phyloP scores from a whole-genome alignment of 2,329 filamentous ascomycete species.

The Nothopassalora personata region DNA sequence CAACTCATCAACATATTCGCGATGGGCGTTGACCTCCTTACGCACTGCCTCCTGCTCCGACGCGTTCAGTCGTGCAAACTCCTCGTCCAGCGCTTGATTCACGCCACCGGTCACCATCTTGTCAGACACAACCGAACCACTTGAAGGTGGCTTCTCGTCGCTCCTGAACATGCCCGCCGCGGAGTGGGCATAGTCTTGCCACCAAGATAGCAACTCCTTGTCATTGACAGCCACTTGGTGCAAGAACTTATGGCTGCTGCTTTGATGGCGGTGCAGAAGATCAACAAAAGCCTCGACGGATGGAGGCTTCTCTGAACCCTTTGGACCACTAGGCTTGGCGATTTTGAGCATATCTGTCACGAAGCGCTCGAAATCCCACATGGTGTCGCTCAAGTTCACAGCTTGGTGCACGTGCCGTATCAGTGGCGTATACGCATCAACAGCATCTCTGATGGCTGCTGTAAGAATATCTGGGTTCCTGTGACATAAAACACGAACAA shows the following conservation, averaged over 20 bases:
- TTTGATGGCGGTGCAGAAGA: conserved; percentile 60
- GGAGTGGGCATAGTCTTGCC: conserved; percentile 56
- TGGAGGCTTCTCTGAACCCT: conserved; percentile 39
- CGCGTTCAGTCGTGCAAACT: conserved; percentile 45
- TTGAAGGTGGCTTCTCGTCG: conserved; percentile 23
- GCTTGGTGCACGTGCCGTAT: conserved; percentile 66
- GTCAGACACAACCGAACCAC: conserved; percentile 20
- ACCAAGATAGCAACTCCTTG: conserved; percentile 58
- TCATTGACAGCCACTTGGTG: conserved; percentile 65
- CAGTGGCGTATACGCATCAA: conserved; percentile 67
- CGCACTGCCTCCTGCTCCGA: conserved; percentile 45
- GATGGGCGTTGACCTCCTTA: conserved; percentile 55
- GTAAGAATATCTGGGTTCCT: conserved; percentile 69
- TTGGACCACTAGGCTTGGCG: conserved; percentile 33
- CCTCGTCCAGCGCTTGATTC: conserved; percentile 36
- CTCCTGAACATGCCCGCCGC: conserved; percentile 53
- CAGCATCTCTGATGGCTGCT: conserved; percentile 57
- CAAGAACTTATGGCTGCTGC: conserved; percentile 62
- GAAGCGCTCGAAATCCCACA: conserved; percentile 63
- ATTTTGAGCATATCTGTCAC: conserved; percentile 64
- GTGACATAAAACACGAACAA: conserved; percentile 62
- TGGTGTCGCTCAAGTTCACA: conserved; percentile 64
- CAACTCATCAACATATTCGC: conserved; percentile 54
- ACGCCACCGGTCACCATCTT: conserved; percentile 40
- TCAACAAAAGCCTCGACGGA: conserved; percentile 68